Conservation (phyloP, 768 basidiomycete genomes). For the Crassisporium funariophilum region DNA sequence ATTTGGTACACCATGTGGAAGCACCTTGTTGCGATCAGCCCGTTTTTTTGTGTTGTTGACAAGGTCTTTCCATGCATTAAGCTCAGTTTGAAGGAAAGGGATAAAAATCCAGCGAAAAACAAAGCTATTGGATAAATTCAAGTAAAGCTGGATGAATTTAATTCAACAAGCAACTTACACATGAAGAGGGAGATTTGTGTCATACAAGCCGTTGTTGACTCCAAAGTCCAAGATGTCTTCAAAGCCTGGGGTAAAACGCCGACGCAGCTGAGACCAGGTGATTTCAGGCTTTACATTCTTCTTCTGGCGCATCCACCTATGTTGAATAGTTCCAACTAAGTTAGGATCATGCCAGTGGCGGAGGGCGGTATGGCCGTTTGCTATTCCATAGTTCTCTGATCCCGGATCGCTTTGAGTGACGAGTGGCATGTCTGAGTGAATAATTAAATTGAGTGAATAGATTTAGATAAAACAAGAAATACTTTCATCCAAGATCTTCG, state of each 20-base stretch:
- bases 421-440: constrained; percentile 36
- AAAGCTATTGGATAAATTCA: constrained; percentile 23
- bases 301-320: constrained; percentile 32
- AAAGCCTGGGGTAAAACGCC: constrained; percentile 37
- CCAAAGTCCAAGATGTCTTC: constrained; percentile 37
- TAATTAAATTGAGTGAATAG: constrained; percentile 3
- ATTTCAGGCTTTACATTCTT: constrained; percentile 42
- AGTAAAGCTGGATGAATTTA: not conserved
- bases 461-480: not conserved
- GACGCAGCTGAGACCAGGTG: constrained; percentile 35
- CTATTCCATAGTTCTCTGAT: constrained; percentile 44
- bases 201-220: constrained; percentile 12
- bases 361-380: constrained; percentile 42
- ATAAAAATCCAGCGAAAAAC: constrained; percentile 44
- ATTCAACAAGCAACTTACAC: not conserved
- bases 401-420: constrained; percentile 47
- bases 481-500: constrained; percentile 9
- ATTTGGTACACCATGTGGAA: constrained; percentile 41
- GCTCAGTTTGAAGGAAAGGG: constrained; percentile 41
- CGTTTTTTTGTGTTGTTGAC: constrained; percentile 26
- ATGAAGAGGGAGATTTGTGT: constrained; percentile 3
- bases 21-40: constrained; percentile 33
- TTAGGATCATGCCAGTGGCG: constrained; percentile 39
- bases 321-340: constrained; percentile 32
- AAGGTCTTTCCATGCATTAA: constrained; percentile 28